Conservation (phyloP, 106 monocot species). For the Amphibolis antarctica region DNA sequence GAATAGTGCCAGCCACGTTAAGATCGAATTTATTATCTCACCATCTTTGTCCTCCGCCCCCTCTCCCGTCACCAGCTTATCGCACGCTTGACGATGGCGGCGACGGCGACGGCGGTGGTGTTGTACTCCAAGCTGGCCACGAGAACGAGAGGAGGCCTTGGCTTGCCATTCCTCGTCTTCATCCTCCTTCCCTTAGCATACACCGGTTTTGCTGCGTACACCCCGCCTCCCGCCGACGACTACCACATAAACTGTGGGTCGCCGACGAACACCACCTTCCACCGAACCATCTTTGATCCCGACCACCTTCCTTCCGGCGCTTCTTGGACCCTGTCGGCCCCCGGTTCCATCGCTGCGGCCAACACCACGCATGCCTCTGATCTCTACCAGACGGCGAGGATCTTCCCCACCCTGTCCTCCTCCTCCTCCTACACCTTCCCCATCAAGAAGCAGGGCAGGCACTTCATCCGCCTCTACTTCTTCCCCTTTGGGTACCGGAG, state of each 20-base stretch:
- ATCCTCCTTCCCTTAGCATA: not conserved
- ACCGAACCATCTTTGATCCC: not conserved
- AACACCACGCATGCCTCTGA: not conserved
- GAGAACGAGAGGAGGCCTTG: too few species aligned
- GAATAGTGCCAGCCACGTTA: too few species aligned
- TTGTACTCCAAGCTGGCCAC: too few species aligned
- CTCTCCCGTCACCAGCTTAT: too few species aligned
- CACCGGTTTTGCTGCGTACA: not conserved
- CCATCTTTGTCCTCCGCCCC: too few species aligned
- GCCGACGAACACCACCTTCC: not conserved
- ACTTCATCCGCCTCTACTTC: constrained; percentile 9
- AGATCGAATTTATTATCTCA: too few species aligned
- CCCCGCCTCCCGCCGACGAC: constrained; percentile 2
- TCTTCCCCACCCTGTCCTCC: constrained; percentile 4
- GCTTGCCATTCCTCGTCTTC: too few species aligned
- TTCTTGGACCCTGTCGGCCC: not conserved
- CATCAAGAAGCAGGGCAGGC: not conserved
- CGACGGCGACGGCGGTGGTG: too few species aligned
- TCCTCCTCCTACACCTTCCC: constrained; percentile 11
- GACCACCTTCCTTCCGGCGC: constrained; percentile 4
- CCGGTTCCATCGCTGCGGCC: not conserved
- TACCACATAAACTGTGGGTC: constrained; percentile 17
- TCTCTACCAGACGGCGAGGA: constrained; percentile 2
- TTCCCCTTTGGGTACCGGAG: not conserved
- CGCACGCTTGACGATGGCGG: too few species aligned